These are phyloP conservation scores for Fusarium paranaense DNA, from an alignment of 2,329 filamentous ascomycete species.

Conservation along the genomic window DNA sequence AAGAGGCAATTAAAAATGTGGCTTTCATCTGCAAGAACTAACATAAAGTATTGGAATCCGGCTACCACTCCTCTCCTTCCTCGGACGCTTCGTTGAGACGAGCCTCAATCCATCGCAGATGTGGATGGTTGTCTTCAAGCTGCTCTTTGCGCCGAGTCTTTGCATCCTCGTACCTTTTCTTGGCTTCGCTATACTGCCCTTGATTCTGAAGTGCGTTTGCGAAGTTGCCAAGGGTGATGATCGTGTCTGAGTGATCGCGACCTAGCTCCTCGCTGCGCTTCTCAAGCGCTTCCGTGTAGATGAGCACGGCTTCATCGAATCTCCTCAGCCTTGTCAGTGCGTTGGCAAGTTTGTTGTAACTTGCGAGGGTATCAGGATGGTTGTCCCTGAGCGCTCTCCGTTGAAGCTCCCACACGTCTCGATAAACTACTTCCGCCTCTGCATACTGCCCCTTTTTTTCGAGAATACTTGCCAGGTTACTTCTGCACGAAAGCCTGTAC, in stretches of 20 bases:
- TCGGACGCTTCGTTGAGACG: neutral
- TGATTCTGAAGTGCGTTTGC: neutral
- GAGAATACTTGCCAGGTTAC: neutral
- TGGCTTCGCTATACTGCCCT: neutral
- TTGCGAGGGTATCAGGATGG: neutral
- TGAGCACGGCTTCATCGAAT: neutral
- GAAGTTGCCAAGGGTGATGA: neutral
- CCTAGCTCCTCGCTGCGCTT: neutral
- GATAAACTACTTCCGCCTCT: neutral
- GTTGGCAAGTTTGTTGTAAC: neutral
- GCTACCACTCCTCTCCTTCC: neutral
- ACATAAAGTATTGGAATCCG: neutral
- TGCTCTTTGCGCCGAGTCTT: neutral
- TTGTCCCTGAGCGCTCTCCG: neutral
- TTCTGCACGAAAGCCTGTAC: neutral
- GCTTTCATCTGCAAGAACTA: neutral
- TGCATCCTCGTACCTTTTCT: neutral
- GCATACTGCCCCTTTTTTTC: neutral
- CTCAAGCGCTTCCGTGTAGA: neutral
- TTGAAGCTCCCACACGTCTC: neutral
- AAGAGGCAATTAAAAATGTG: neutral
- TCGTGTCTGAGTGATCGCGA: neutral
- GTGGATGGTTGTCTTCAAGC: neutral
- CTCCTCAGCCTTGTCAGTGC: neutral
- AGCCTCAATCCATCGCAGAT: neutral